Evolutionary conservation across 1,284 basidiomycete species (phyloP).

Genomic region (Cryptococcus sp.): DNA sequence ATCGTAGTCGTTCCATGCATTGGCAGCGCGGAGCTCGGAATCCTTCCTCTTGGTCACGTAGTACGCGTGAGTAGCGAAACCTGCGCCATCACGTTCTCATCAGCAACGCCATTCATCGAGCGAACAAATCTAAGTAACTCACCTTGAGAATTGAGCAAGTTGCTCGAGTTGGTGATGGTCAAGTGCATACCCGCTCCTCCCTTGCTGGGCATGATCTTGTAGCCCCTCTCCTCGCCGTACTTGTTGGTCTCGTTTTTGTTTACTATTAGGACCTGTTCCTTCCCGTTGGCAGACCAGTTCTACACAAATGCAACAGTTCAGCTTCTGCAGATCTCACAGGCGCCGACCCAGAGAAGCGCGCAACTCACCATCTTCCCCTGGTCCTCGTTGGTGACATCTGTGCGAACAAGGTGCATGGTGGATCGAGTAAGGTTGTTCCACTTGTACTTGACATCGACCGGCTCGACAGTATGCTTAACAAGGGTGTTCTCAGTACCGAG

Average conservation of each 20-base stretch:
- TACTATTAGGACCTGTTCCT: conserved; percentile 61
- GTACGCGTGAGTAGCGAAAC: conserved; percentile 36
- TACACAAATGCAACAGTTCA: conserved; percentile 24
- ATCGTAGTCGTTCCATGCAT: conserved; percentile 26
- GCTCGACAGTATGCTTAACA: conserved; percentile 36
- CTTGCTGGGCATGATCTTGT: conserved; percentile 39
- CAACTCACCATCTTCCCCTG: conserved; percentile 50
- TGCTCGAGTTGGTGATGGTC: conserved; percentile 41
- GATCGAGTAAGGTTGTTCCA: conserved; percentile 36
- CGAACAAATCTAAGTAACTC: background rate
- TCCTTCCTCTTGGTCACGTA: conserved; percentile 29
- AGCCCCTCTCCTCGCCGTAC: conserved; percentile 47
- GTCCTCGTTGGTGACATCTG: conserved; percentile 56
- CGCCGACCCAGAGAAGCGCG: no score
- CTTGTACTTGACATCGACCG: conserved; percentile 32
- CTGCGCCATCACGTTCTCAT: background rate
- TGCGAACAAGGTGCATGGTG: conserved; percentile 51
- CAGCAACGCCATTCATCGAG: background rate
- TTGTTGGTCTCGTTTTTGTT: conserved; percentile 61
- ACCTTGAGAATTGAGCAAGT: conserved; percentile 35
- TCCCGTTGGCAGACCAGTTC: conserved; percentile 60
- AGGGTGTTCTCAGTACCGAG: conserved; percentile 40
- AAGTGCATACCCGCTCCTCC: conserved; percentile 34
- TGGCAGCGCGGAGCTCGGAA: conserved; percentile 20
- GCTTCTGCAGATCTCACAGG: no score